A percentile compares a stretch with the other conserved stretches of the same genome.
phyloP scores from a whole-genome alignment of 805 yeast genomes.

The Candida hispaniensis region DNA sequence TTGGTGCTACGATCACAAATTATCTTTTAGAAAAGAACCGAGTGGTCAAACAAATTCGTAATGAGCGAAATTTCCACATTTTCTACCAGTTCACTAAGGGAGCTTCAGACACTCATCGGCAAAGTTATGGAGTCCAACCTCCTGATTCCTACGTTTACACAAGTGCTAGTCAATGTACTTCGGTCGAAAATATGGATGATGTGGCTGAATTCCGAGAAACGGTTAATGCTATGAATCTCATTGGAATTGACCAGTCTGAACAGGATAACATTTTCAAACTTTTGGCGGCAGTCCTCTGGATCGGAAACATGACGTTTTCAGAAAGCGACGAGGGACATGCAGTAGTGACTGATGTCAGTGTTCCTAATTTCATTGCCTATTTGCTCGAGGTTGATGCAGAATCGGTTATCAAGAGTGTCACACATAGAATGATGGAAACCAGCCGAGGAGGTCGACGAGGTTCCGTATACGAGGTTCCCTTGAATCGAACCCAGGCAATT shows the following conservation, averaged over 20 bases:
- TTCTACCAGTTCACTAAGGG: conserved; percentile 93
- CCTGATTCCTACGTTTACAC: conserved; percentile 93
- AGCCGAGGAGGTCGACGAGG: conserved; percentile 84
- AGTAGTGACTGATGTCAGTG: conserved; percentile 68
- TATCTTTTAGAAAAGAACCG: conserved; percentile 89
- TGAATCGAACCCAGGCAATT: conserved; percentile 76
- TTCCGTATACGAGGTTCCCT: conserved; percentile 87
- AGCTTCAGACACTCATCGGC: conserved; percentile 76
- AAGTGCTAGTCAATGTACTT: conserved; percentile 70
- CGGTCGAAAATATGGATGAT: conserved; percentile 84
- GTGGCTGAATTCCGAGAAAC: conserved; percentile 69
- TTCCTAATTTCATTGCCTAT: conserved; percentile 92
- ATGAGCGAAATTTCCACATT: conserved; percentile 94
- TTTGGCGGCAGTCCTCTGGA: conserved; percentile 81
- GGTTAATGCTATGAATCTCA: conserved; percentile 71
- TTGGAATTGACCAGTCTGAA: conserved; percentile 72
- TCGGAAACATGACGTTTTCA: conserved; percentile 78
- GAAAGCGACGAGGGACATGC: conserved; percentile 87
- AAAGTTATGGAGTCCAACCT: conserved; percentile 75
- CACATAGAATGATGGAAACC: conserved; percentile 81
- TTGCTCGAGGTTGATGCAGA: conserved; percentile 68
- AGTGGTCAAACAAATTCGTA: conserved; percentile 86
- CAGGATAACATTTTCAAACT: conserved; percentile 85
- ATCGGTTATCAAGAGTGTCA: conserved; percentile 52
- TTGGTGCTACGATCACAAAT: conserved; percentile 92